phyloP scores from a whole-genome alignment of 345 rosid species.

The Acer campestre region DNA sequence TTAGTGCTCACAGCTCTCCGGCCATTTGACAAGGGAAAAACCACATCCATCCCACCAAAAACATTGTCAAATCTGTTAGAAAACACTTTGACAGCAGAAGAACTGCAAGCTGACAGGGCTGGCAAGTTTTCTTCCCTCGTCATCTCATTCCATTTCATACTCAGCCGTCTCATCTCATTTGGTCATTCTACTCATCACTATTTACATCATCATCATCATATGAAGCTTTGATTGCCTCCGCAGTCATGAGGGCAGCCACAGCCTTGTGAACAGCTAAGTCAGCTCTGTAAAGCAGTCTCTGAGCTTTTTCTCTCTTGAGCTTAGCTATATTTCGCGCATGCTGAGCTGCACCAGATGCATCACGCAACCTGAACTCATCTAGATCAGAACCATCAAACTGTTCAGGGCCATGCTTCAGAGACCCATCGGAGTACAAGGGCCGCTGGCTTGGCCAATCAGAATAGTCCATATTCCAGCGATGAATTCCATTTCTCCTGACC shows the following conservation, averaged over 20 bases:
- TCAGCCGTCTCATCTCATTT: constrained; percentile 21
- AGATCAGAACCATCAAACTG: constrained; percentile 51
- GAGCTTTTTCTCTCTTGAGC: constrained; percentile 80
- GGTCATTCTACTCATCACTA: constrained; percentile 39
- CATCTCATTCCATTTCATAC: constrained; percentile 16
- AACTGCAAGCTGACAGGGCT: constrained; percentile 19
- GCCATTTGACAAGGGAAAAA: constrained; percentile 12
- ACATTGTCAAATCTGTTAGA: constrained; percentile 8
- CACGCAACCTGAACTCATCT: constrained; percentile 70
- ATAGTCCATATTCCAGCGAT: constrained; percentile 48
- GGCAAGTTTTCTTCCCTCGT: constrained; percentile 22
- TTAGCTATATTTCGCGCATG: constrained; percentile 68
- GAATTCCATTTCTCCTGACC: constrained; percentile 51
- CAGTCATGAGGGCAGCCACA: constrained; percentile 79
- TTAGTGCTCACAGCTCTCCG: constrained; percentile 9
- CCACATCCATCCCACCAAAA: constrained; percentile 28
- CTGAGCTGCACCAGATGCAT: constrained; percentile 79
- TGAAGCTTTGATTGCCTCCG: constrained; percentile 78
- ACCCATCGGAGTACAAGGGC: constrained; percentile 35
- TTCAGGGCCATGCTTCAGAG: constrained; percentile 40
- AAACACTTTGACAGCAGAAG: constrained; percentile 14
- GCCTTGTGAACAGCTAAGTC: constrained; percentile 93
- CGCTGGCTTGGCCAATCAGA: constrained; percentile 57
- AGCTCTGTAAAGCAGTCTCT: constrained; percentile 73
- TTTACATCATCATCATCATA: constrained; percentile 55